A percentile compares a stretch with the other conserved stretches of the same genome.
Evolutionary conservation across 768 basidiomycete genomes (phyloP).

Genomic region (Dendrothele bispora): DNA sequence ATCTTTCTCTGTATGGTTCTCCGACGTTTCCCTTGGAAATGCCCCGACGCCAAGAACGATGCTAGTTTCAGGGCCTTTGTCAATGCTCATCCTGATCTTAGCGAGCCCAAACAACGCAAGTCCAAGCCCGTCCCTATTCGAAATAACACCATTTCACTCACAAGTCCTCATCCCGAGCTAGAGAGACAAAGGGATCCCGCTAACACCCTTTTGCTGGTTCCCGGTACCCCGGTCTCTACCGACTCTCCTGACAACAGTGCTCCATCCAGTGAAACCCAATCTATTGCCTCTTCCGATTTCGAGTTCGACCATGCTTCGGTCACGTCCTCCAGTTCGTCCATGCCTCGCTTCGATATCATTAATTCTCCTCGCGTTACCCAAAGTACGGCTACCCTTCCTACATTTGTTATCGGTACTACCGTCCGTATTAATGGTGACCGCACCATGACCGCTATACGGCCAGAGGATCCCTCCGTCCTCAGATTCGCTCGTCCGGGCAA

Average conservation of each 20-base stretch:
- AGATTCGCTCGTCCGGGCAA: constrained; percentile 73
- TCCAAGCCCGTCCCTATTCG: constrained; percentile 24
- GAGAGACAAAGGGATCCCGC: too few species aligned
- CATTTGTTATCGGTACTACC: constrained; percentile 5
- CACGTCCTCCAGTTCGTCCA: constrained; percentile 43
- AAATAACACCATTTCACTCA: background rate
- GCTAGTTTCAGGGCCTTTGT: constrained; percentile 91
- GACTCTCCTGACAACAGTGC: background rate
- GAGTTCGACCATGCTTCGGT: constrained; percentile 24
- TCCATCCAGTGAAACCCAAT: background rate
- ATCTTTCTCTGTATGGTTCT: constrained; percentile 99
- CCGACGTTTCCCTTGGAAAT: constrained; percentile 97
- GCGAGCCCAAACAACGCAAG: constrained; percentile 26
- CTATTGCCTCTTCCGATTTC: constrained; percentile 2
- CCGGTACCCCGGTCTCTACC: background rate
- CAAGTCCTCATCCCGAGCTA: background rate
- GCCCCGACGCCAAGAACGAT: constrained; percentile 93
- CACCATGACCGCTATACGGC: background rate
- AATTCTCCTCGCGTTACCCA: constrained; percentile 9
- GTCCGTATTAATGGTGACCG: background rate
- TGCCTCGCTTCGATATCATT: constrained; percentile 25
- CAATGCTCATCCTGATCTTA: constrained; percentile 86
- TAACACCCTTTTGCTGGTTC: background rate
- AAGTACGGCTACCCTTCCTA: constrained; percentile 15
- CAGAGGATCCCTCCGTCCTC: constrained; percentile 66